These are phyloP conservation scores for Neonectria coccinea DNA, from an alignment of 2,329 filamentous ascomycete genomes.

Conservation along the genomic window DNA sequence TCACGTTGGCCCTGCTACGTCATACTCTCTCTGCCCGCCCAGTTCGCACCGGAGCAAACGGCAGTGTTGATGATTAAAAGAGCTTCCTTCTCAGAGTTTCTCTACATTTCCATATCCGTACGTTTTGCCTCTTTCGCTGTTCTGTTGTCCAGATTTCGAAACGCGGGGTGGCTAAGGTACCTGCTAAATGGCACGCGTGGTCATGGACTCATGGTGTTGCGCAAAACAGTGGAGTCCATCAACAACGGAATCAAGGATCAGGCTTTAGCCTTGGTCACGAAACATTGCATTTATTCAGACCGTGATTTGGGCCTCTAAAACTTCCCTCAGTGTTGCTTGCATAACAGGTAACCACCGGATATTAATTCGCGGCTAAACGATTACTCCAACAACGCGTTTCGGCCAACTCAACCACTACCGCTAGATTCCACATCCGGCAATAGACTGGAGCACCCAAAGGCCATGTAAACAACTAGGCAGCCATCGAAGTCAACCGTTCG, in stretches of 20 bases:
- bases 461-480: conserved; percentile 22
- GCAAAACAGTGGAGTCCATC: background rate
- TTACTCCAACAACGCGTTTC: background rate
- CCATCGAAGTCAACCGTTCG: background rate
- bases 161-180: conserved; percentile 1
- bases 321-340: background rate
- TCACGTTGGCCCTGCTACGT: background rate
- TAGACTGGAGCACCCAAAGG: background rate
- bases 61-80: too few species aligned
- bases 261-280: background rate
- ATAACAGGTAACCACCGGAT: too few species aligned
- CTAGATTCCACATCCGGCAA: background rate
- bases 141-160: background rate
- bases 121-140: background rate
- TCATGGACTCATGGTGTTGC: background rate
- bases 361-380: background rate
- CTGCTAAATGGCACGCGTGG: background rate
- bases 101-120: background rate
- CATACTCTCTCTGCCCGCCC: background rate
- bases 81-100: background rate
- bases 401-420: background rate
- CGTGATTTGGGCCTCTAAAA: background rate
- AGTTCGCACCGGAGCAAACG: background rate
- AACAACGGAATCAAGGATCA: background rate
- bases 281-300: background rate